Conservation (phyloP, 768 basidiomycete genomes). For the Tricholoma bakamatsutake region DNA sequence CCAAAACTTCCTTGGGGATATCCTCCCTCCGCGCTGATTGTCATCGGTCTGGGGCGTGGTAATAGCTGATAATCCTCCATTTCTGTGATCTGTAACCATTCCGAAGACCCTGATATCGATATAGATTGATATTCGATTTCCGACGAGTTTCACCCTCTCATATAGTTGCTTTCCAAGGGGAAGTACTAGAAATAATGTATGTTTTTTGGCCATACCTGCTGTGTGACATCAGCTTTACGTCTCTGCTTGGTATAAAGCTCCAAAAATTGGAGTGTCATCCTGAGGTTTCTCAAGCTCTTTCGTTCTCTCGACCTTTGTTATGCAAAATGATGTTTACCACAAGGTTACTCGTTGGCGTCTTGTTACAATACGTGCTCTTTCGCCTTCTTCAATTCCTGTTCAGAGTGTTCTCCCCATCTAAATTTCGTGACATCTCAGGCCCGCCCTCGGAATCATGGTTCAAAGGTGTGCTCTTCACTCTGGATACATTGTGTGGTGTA, state of each 20-base stretch:
- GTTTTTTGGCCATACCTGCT: background rate
- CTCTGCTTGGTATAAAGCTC: background rate
- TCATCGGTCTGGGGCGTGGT: too few relatives aligned
- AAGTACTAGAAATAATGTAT: too few relatives aligned
- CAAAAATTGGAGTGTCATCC: background rate
- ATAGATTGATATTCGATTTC: too few relatives aligned
- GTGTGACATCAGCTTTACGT: background rate
- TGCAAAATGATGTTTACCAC: background rate
- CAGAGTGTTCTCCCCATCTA: conserved; percentile 6
- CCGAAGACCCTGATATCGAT: too few relatives aligned
- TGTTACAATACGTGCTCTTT: background rate
- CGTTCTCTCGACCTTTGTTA: background rate
- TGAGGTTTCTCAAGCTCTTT: background rate
- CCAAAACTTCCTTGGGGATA: too few relatives aligned
- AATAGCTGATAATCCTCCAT: too few relatives aligned
- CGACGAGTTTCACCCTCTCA: too few relatives aligned
- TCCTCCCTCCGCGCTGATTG: too few relatives aligned
- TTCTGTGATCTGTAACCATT: too few relatives aligned
- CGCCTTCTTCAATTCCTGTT: background rate
- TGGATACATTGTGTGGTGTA: background rate
- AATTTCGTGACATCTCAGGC: conserved; percentile 26
- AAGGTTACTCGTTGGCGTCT: background rate
- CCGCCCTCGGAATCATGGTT: conserved; percentile 29
- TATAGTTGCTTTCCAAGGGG: too few relatives aligned
- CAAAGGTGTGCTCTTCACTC: conserved; percentile 18